Evolutionary conservation across 169 alveolate species (phyloP).

Genomic region (Cyclospora cayetanensis): DNA sequence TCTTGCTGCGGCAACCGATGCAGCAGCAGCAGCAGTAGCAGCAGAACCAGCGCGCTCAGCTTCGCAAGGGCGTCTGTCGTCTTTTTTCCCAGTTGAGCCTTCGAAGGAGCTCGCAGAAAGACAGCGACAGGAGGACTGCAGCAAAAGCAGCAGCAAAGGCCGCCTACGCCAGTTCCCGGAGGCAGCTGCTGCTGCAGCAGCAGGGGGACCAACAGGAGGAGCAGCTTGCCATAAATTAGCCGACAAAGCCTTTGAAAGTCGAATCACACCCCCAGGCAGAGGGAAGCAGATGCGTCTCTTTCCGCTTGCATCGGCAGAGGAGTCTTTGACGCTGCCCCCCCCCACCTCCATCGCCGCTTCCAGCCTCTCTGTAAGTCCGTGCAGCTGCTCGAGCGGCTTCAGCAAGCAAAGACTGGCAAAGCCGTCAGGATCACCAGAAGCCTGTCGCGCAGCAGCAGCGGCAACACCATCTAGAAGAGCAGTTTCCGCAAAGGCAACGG

Average conservation of each 20-base stretch:
- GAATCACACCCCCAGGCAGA: too few species aligned
- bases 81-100: neutral
- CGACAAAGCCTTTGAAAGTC: too few species aligned
- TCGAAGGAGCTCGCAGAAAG: neutral
- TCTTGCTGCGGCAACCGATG: slow-evolving; percentile 4
- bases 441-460: neutral
- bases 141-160: neutral
- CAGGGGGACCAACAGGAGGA: too few species aligned
- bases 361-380: neutral
- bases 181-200: too few species aligned
- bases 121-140: neutral
- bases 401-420: neutral
- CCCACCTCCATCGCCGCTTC: neutral
- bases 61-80: neutral
- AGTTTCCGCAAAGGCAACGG: neutral
- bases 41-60: neutral
- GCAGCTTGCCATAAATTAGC: too few species aligned
- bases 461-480: too few species aligned
- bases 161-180: neutral
- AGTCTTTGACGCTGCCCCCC: too few species aligned
- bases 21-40: neutral
- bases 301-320: too few species aligned
- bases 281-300: too few species aligned
- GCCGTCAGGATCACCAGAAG: neutral
- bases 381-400: neutral